Conservation (phyloP, 164 flowering plant species). For the Vitis cinerea region DNA sequence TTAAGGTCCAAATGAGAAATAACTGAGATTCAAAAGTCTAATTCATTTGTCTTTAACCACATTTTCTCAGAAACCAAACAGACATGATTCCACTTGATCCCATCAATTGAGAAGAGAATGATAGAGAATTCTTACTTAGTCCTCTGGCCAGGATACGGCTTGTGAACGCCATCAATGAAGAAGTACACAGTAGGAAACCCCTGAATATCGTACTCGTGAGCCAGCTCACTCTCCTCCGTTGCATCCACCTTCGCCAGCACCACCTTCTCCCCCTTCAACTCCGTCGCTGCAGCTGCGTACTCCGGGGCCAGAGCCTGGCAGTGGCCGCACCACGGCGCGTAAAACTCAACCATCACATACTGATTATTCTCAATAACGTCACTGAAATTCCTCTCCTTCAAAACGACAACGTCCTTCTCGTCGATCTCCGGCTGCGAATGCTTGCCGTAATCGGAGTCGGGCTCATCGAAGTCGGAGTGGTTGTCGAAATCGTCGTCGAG, state of each 20-base stretch:
- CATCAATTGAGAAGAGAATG: neutral
- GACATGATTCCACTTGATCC: too few relatives aligned
- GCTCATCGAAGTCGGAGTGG: conserved; percentile 35
- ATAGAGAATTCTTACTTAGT: conserved; percentile 47
- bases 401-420: conserved; percentile 83
- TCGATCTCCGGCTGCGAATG: conserved; percentile 45
- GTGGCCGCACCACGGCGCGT: conserved; percentile 97
- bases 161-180: conserved; percentile 84
- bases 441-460: conserved; percentile 26
- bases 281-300: conserved; percentile 92
- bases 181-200: conserved; percentile 87
- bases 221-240: conserved; percentile 71
- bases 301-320: conserved; percentile 87
- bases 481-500: conserved; percentile 40
- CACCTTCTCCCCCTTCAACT: conserved; percentile 63
- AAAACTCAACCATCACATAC: conserved; percentile 89
- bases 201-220: conserved; percentile 78
- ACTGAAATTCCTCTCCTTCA: conserved; percentile 73
- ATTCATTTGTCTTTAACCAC: too few relatives aligned
- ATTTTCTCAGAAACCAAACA: too few relatives aligned
- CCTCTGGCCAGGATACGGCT: conserved; percentile 66
- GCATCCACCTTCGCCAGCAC: conserved; percentile 86
- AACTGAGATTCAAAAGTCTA: too few relatives aligned
- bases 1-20: too few relatives aligned
- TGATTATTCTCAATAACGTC: conserved; percentile 57